Evolutionary conservation across 495 filamentous ascomycete species (phyloP), one percentile per base, ranked within the genome.

Genomic region (Neurospora sp.): DNA sequence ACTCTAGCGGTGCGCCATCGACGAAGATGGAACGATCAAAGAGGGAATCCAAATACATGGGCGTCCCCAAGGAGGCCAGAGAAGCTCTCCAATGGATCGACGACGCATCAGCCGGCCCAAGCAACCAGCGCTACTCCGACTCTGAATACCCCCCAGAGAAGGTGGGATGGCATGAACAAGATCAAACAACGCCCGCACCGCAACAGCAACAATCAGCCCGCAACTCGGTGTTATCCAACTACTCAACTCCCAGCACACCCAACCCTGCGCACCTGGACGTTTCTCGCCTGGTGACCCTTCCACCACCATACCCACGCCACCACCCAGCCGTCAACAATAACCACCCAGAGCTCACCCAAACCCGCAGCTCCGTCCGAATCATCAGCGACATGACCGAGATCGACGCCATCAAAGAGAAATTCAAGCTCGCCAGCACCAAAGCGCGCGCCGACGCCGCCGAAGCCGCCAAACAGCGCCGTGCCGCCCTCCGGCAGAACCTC

Each of bases 281-380:
- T 38, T 97, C 96, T 5, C 87, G 96, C 3, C 86, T 99, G 1
- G 91, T 99, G 1, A 99, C 96, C 0, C 85, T 99, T 2, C 96
- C 97, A 9, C 96, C 83, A 6, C 93, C 96, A 2, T 98, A 94
- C 79, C 96, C 96, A 3, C 89, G 94, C 18, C 93, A 98, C 79
- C 91, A 98, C 77, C 96, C 96, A 14, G 96, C 96, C 6, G 92
- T 98, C 69, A 97, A 96, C 79, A 99, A 99, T 78, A 93, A 89
- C 77, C 96, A 99, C 79, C 96, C 96, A 0, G 91, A 96, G 72
- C 87, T 99, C 10, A 87, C 94, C 0, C 85, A 90, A 0, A 93
- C 93, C 35, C 89, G 96, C 41, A 90, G 86, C 9, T 83, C 90
- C 0, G 92, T 97, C 20, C 90, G 96, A 16, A 85, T 87, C 0